phyloP scores from a whole-genome alignment of 192 early-diverging fungal genomes.

The Pilaira anomala region DNA sequence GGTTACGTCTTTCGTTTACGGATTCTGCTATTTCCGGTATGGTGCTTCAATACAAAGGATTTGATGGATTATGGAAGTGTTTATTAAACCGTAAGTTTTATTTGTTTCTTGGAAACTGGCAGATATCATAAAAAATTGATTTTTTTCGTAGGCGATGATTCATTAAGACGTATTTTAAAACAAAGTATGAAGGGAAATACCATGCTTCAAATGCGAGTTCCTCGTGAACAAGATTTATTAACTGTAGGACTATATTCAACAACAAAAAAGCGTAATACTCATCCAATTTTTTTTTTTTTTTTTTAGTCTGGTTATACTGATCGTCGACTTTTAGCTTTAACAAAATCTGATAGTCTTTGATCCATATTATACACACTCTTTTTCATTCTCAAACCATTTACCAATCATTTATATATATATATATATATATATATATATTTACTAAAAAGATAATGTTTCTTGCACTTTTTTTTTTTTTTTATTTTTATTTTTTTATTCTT shows the following conservation, averaged over 20 bases:
- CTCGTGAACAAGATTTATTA: slow-evolving; percentile 38
- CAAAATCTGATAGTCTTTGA: slow-evolving; percentile 9
- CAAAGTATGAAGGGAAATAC: slow-evolving; percentile 31
- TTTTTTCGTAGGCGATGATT: slow-evolving; percentile 33
- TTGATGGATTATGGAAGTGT: slow-evolving; percentile 40
- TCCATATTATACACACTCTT: too few relatives aligned
- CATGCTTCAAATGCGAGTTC: slow-evolving; percentile 36
- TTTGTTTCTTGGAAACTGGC: too few relatives aligned
- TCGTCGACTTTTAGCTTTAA: slow-evolving; percentile 35
- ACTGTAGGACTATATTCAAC: too few relatives aligned
- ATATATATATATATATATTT: too few relatives aligned
- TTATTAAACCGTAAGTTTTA: slow-evolving; percentile 36
- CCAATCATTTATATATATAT: too few relatives aligned
- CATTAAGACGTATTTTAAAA: slow-evolving; percentile 35
- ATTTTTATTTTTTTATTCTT: too few relatives aligned
- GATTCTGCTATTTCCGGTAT: slow-evolving; percentile 35
- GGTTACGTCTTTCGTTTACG: slow-evolving; percentile 35
- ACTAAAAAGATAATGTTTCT: too few relatives aligned
- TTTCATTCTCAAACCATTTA: too few relatives aligned
- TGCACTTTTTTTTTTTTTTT: too few relatives aligned
- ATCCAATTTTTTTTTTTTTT: not conserved
- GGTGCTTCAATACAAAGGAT: slow-evolving; percentile 39
- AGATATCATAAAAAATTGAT: too few relatives aligned
- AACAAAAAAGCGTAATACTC: too few relatives aligned
- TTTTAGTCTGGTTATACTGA: slow-evolving; percentile 39